A percentile compares a stretch with the other conserved stretches of the same genome.
phyloP scores from a whole-genome alignment of 371 early-diverging fungal genomes.

The Rhizopus sp. region DNA sequence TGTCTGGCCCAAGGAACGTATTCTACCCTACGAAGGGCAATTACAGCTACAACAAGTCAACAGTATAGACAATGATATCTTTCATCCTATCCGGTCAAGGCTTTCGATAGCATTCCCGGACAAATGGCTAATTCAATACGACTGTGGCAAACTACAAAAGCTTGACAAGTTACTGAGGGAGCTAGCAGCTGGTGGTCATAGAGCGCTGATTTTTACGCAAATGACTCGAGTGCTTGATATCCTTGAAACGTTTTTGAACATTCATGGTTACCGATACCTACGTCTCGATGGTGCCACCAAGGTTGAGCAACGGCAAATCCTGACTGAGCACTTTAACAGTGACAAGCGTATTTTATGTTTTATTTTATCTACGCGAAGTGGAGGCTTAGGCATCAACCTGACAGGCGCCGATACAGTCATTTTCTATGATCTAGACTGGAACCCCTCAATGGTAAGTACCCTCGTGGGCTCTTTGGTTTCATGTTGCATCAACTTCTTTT shows the following conservation, averaged over 20 bases:
- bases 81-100: conserved; percentile 60
- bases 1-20: conserved; percentile 1
- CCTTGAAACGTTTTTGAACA: conserved; percentile 92
- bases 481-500: neutral
- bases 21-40: neutral
- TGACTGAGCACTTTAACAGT: conserved; percentile 88
- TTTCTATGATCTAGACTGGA: conserved; percentile 97
- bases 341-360: conserved; percentile 86
- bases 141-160: conserved; percentile 87
- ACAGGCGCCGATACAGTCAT: conserved; percentile 96
- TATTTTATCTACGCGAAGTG: conserved; percentile 91
- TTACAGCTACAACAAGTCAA: neutral
- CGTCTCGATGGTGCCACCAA: conserved; percentile 88
- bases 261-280: conserved; percentile 84
- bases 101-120: conserved; percentile 83
- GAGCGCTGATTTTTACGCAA: conserved; percentile 96
- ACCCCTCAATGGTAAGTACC: conserved; percentile 79
- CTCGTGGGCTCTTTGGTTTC: neutral
- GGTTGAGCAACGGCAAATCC: conserved; percentile 81
- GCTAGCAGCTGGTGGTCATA: conserved; percentile 79
- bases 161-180: conserved; percentile 77
- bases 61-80: conserved; percentile 42
- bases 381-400: conserved; percentile 97
- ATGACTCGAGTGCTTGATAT: conserved; percentile 98
- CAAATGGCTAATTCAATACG: conserved; percentile 82